phyloP scores from a whole-genome alignment of 164 flowering plant genomes.

The Nymphaea colorata region DNA sequence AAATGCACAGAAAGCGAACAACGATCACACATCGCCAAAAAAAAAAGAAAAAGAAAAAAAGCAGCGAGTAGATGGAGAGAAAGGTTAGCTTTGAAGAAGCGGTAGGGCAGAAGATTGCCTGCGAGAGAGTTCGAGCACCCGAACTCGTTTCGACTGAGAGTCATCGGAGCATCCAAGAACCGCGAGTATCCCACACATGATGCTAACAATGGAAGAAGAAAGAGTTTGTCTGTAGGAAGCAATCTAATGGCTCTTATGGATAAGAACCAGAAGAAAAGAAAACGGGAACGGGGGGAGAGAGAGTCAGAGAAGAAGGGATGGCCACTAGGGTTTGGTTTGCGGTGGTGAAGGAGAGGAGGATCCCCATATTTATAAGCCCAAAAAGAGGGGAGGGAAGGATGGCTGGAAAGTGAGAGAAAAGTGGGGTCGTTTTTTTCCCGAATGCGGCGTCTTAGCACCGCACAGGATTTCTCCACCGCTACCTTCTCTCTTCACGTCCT shows the following conservation, averaged over 20 bases:
- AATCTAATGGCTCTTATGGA: not conserved
- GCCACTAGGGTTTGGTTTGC: no score
- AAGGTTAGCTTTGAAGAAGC: no score
- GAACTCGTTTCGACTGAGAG: slow-evolving; percentile 65
- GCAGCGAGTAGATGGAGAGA: no score
- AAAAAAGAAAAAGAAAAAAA: no score
- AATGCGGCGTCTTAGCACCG: no score
- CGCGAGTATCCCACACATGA: slow-evolving; percentile 79
- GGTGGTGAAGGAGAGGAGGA: not conserved
- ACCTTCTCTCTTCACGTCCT: no score
- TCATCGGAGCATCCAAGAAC: slow-evolving; percentile 75
- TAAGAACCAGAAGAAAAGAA: not conserved
- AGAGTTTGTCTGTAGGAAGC: not conserved
- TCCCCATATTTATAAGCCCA: not conserved
- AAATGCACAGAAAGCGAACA: no score
- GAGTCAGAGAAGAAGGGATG: not conserved
- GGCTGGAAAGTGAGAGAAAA: no score
- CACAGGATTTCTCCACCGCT: no score
- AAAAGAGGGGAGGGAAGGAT: not conserved
- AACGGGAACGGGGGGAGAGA: not conserved
- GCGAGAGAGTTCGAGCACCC: slow-evolving; percentile 84
- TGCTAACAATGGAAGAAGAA: not conserved
- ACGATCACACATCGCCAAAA: no score
- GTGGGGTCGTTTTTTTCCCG: no score
- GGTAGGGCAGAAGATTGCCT: slow-evolving; percentile 24